These are phyloP conservation scores for Talaromyces islandicus DNA, from an alignment of 2,329 filamentous ascomycete genomes.

Conservation along the genomic window DNA sequence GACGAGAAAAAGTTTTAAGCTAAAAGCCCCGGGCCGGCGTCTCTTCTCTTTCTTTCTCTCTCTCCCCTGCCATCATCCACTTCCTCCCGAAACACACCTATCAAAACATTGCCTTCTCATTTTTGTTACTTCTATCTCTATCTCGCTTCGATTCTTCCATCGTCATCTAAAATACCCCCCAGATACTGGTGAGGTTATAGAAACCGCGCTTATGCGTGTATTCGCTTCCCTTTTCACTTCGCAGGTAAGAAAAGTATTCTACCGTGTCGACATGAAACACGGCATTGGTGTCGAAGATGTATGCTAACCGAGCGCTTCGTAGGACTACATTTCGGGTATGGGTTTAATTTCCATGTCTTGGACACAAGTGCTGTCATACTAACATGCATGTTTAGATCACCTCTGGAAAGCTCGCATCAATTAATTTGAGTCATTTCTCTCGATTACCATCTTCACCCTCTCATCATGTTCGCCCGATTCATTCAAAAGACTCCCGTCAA, in stretches of 20 bases:
- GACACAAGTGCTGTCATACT: constrained; percentile 12
- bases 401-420: constrained; percentile 63
- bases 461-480: constrained; percentile 50
- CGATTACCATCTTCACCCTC: constrained; percentile 16
- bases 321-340: constrained; percentile 62
- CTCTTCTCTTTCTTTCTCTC: neutral
- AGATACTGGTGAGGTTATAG: constrained; percentile 27
- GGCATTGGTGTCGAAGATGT: neutral
- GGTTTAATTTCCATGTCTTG: neutral
- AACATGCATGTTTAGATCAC: constrained; percentile 45
- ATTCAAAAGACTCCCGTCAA: constrained; percentile 47
- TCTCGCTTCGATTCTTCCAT: neutral
- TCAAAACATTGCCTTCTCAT: neutral
- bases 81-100: neutral
- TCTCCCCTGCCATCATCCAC: neutral
- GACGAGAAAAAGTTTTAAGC: neutral
- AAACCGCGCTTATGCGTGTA: constrained; percentile 75
- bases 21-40: neutral
- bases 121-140: neutral
- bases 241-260: constrained; percentile 53
- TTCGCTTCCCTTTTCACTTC: constrained; percentile 80
- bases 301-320: constrained; percentile 13
- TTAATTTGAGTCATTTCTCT: constrained; percentile 45
- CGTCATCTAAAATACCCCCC: neutral
- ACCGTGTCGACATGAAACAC: neutral